Conservation (phyloP, 1,284 basidiomycete species). For the Ganoderma lucidum region DNA sequence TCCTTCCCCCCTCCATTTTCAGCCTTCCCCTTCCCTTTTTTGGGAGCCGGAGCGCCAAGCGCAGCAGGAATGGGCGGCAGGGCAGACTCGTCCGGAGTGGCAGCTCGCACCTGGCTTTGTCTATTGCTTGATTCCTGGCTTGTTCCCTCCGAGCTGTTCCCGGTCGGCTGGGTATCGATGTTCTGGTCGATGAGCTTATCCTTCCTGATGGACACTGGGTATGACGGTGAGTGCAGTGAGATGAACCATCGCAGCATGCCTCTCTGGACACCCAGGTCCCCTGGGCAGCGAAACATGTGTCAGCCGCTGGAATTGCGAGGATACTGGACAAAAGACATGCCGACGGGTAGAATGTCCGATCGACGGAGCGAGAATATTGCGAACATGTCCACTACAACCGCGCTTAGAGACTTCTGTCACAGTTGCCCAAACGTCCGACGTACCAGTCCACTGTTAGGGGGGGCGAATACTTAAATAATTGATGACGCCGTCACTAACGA, state of each 20-base stretch:
- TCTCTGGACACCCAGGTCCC: constrained; percentile 85
- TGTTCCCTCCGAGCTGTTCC: constrained; percentile 13
- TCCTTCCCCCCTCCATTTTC: constrained; percentile 22
- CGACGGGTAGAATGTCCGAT: constrained; percentile 83
- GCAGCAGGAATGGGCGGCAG: constrained; percentile 34
- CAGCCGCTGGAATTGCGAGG: background rate
- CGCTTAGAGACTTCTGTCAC: background rate
- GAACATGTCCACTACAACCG: constrained; percentile 81
- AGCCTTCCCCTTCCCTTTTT: constrained; percentile 26
- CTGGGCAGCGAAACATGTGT: constrained; percentile 44
- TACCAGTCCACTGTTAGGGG: constrained; percentile 47
- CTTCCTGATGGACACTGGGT: constrained; percentile 60
- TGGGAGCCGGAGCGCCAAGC: constrained; percentile 20
- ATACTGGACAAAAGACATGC: constrained; percentile 49
- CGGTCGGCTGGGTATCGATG: constrained; percentile 36
- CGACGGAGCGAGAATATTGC: constrained; percentile 87
- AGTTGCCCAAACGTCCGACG: constrained; percentile 2
- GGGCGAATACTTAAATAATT: background rate
- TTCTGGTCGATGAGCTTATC: constrained; percentile 53
- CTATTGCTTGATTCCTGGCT: background rate
- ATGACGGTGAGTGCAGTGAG: constrained; percentile 62
- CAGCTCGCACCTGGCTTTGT: constrained; percentile 9
- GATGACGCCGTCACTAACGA: background rate
- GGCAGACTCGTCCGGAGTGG: constrained; percentile 35
- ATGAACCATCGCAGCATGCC: constrained; percentile 82